Evolutionary conservation across 139 green algal genomes (phyloP).

Genomic region (Chlamydomonas sp.): DNA sequence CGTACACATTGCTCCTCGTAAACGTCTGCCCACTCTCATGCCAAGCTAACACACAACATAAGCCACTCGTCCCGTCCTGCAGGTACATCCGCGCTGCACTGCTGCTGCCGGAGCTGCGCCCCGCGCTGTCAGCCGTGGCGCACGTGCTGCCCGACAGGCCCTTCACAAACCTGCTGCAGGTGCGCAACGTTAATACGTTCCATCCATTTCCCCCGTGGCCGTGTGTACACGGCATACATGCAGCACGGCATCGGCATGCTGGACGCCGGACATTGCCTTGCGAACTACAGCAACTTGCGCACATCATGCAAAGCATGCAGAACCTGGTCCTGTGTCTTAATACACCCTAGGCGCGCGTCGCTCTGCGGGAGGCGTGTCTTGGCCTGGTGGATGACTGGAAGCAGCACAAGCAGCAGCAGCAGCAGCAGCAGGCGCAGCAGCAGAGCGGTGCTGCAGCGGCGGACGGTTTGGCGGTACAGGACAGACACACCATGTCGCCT

Average conservation of each 20-base stretch:
- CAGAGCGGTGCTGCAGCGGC: background rate
- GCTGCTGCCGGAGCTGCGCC: slow-evolving; percentile 34
- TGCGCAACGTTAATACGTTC: background rate
- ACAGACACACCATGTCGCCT: background rate
- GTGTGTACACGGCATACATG: background rate
- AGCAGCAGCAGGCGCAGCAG: background rate
- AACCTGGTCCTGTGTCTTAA: background rate
- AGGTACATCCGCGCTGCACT: slow-evolving; percentile 21
- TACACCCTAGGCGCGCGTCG: background rate
- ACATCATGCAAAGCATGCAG: too few relatives aligned
- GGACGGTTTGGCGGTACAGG: too few relatives aligned
- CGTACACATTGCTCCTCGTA: background rate
- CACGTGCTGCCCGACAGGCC: slow-evolving; percentile 31
- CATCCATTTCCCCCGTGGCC: background rate
- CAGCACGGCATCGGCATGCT: background rate
- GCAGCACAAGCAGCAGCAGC: background rate
- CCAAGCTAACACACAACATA: background rate
- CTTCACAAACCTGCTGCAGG: slow-evolving; percentile 27
- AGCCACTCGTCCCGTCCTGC: background rate
- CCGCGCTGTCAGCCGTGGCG: slow-evolving; percentile 22
- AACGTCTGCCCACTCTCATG: background rate
- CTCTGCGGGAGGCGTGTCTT: background rate
- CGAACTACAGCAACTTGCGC: background rate
- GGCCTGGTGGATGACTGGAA: background rate
- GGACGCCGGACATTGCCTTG: background rate